Evolutionary conservation across 2,329 filamentous ascomycete genomes (phyloP), one percentile per base, ranked within the genome.

Genomic region (Xenosphaeropsis pyriputrescens): DNA sequence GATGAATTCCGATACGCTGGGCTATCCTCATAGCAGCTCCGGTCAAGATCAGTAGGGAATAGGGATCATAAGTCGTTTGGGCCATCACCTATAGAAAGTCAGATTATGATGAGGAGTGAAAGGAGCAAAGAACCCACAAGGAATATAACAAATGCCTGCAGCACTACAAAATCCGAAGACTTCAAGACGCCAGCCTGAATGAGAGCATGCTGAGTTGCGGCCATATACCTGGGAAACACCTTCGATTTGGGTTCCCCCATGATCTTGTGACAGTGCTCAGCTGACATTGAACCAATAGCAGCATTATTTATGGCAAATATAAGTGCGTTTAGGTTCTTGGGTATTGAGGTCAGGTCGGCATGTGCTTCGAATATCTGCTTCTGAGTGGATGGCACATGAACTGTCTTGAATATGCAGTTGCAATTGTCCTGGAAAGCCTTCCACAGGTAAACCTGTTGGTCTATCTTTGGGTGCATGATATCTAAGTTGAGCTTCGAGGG

Each of bases 371-470:
- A 69, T 30, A 84, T 68, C 37, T 68, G 68, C n/a, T 59, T 61
- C 50, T 83, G 77, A 1, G 82, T 57, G 1, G 68, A 79, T 1
- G 76, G 75, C 0, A 72, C 69, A 49, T 84, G 79, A 0, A 73
- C 77, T 39, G 83, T 63, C 49, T 81, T 83, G 34, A 81, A 61
- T 5, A 85, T 52, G 0, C 78, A 75, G 46, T 83, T 75, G 46
- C 83, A 71, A 47, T 81, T 81, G 44, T 75, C 70, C 32, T 83
- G 65, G 50, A 79, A 84, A 13, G 72, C 65, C 54, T 82, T 76
- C 78, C 79, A 84, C 14, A 79, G 60, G 45, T 72, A 67, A 41
- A 78, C 69, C 38, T 76, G 75, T 41, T 75, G 70, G 15, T 75
- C 67, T 17, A 68, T 59, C 2, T 66, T 52, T 8, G 73, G 73